Conservation (phyloP, 345 rosid genomes). For the Populus deltoides region DNA sequence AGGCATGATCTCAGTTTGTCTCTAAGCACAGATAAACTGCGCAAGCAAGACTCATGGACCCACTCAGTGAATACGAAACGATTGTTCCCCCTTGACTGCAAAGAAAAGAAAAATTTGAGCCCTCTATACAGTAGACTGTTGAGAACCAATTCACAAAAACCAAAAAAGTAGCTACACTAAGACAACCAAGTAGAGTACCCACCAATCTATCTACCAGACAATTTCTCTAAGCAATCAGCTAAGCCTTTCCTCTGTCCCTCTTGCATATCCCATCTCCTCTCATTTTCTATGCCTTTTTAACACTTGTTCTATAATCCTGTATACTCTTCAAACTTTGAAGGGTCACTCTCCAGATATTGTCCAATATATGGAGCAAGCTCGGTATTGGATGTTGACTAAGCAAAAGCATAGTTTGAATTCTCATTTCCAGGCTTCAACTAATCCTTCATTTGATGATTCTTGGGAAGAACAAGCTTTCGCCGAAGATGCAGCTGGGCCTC, state of each 20-base stretch:
- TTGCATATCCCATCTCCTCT: not conserved
- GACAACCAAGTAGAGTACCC: constrained; percentile 40
- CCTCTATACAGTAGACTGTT: constrained; percentile 7
- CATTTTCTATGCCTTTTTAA: not conserved
- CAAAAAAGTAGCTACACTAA: constrained; percentile 23
- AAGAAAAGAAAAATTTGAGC: not conserved
- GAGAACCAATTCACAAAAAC: constrained; percentile 18
- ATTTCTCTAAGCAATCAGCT: constrained; percentile 21
- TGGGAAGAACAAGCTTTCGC: constrained; percentile 42
- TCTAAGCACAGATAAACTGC: constrained; percentile 7
- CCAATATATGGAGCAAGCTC: constrained; percentile 39
- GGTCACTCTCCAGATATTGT: not conserved
- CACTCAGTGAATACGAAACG: not conserved
- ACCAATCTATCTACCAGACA: constrained; percentile 41
- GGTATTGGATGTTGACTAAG: constrained; percentile 51
- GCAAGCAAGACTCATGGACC: constrained; percentile 4
- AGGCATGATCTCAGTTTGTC: constrained; percentile 6
- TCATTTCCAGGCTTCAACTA: constrained; percentile 30
- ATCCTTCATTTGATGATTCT: constrained; percentile 46
- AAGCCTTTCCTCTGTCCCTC: not conserved
- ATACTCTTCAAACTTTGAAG: not conserved
- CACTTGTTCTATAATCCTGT: not conserved
- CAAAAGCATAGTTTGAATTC: constrained; percentile 37
- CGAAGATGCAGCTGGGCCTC: constrained; percentile 27
- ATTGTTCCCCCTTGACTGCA: not conserved